Conservation (phyloP, 345 rosid species). For the Arabis alpina region DNA sequence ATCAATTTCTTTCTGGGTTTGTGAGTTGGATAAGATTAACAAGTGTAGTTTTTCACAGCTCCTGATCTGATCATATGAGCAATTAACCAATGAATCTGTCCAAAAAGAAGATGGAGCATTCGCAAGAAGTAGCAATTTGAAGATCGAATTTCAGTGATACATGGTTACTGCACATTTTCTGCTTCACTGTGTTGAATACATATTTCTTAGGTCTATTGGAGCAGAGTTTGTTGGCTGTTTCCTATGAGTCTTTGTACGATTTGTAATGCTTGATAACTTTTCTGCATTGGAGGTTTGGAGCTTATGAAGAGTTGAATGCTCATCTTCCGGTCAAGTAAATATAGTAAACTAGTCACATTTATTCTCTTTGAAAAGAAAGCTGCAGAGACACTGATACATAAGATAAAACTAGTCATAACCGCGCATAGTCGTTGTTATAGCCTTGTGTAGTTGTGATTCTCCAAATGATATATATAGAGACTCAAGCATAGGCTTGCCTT, state of each 20-base stretch:
- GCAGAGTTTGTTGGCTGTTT: background rate
- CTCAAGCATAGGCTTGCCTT: background rate
- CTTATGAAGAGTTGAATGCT: slow-evolving; percentile 9
- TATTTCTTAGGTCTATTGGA: background rate
- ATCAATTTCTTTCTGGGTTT: background rate
- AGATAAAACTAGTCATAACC: background rate
- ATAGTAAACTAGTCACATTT: no score
- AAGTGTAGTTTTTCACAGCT: background rate
- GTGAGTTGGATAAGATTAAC: background rate
- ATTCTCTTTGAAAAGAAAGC: no score
- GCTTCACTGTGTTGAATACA: background rate
- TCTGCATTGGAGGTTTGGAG: background rate
- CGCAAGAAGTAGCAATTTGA: background rate
- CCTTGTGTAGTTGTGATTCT: background rate
- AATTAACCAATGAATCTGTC: slow-evolving; percentile 2
- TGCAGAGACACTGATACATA: no score
- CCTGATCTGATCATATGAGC: background rate
- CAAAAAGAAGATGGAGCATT: background rate
- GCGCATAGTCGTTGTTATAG: no score
- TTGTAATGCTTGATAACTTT: background rate
- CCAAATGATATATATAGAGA: background rate
- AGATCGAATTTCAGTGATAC: background rate
- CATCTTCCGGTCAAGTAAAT: background rate
- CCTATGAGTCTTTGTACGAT: background rate
- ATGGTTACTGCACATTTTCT: background rate